Percentiles rank a stretch among this genome's conserved stretches.
These are phyloP conservation scores for Calonectria henricotiae DNA, from an alignment of 2,329 filamentous ascomycete genomes.

Conservation along the genomic window DNA sequence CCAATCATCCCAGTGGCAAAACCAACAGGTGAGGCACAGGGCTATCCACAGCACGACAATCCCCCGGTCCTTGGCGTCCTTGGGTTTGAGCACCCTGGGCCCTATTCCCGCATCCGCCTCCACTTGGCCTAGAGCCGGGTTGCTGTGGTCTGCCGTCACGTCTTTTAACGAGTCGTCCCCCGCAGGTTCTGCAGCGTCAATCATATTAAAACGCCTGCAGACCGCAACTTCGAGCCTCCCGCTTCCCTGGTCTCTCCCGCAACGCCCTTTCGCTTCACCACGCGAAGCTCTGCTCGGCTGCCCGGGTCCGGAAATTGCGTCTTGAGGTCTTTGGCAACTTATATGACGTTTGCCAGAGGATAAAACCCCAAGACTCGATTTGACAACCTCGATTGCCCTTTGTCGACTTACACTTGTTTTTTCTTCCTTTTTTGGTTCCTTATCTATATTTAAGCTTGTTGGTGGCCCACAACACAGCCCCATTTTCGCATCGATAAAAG, in stretches of 20 bases:
- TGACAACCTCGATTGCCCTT: slow-evolving; percentile 33
- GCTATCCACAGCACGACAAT: neutral
- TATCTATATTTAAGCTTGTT: slow-evolving; percentile 1
- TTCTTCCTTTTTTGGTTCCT: neutral
- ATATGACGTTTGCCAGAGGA: slow-evolving; percentile 38
- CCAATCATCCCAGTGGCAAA: slow-evolving; percentile 46
- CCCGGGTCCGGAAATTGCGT: slow-evolving; percentile 48
- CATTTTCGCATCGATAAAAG: neutral
- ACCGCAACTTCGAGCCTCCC: slow-evolving; percentile 51
- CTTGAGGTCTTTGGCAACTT: slow-evolving; percentile 41
- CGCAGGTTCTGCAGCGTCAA: slow-evolving; percentile 24
- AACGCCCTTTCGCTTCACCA: slow-evolving; percentile 47
- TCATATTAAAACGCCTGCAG: slow-evolving; percentile 46
- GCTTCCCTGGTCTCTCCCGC: slow-evolving; percentile 43
- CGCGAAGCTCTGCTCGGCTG: slow-evolving; percentile 45
- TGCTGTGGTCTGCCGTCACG: slow-evolving; percentile 15
- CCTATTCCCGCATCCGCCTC: slow-evolving; percentile 37
- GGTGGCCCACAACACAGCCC: neutral
- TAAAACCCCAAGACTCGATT: slow-evolving; percentile 22
- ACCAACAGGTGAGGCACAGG: slow-evolving; percentile 30
- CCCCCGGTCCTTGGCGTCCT: slow-evolving; percentile 22
- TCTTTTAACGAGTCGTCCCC: slow-evolving; percentile 24
- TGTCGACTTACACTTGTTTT: slow-evolving; percentile 8
- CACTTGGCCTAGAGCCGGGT: slow-evolving; percentile 30
- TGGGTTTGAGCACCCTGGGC: slow-evolving; percentile 23